Percentiles rank a stretch among this genome's conserved stretches.
These are phyloP conservation scores for Smittium culicis DNA, from an alignment of 371 early-diverging fungal genomes.

Conservation along the genomic window DNA sequence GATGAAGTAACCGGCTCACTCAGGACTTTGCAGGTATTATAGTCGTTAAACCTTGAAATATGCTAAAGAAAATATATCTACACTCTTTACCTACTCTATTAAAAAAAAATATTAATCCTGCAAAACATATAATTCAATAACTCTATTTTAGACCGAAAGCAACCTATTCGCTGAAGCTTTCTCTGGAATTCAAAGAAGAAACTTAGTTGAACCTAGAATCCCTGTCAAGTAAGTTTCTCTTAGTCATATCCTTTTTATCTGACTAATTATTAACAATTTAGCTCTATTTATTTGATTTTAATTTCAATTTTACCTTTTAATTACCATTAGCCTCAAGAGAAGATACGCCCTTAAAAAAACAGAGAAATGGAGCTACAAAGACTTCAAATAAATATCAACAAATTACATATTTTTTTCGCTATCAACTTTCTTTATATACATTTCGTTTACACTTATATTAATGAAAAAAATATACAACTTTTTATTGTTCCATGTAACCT, in stretches of 20 bases:
- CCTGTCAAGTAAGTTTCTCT: slow-evolving; percentile 30
- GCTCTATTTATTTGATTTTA: slow-evolving; percentile 9
- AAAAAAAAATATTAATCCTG: neutral
- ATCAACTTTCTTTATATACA: too few species aligned
- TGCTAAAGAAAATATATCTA: neutral
- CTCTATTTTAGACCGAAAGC: slow-evolving; percentile 83
- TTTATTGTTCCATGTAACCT: too few species aligned
- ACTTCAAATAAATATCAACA: slow-evolving; percentile 33
- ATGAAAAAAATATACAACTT: too few species aligned
- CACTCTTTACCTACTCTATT: neutral
- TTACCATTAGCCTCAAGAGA: slow-evolving; percentile 12
- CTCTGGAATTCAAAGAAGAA: slow-evolving; percentile 66
- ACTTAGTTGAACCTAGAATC: slow-evolving; percentile 70
- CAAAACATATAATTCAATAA: slow-evolving; percentile 12
- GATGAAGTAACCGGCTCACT: slow-evolving; percentile 47
- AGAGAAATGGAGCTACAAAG: slow-evolving; percentile 36
- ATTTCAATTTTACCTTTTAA: slow-evolving; percentile 5
- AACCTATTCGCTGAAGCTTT: slow-evolving; percentile 69
- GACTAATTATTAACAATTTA: slow-evolving; percentile 1
- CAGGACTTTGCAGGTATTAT: too few species aligned
- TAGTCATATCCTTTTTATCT: neutral
- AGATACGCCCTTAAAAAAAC: slow-evolving; percentile 22
- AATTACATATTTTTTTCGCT: too few species aligned
- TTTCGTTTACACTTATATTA: too few species aligned
- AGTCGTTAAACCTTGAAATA: slow-evolving; percentile 27